Conservation (phyloP, 2,329 filamentous ascomycete species). For the Clarireedia hainanense region DNA sequence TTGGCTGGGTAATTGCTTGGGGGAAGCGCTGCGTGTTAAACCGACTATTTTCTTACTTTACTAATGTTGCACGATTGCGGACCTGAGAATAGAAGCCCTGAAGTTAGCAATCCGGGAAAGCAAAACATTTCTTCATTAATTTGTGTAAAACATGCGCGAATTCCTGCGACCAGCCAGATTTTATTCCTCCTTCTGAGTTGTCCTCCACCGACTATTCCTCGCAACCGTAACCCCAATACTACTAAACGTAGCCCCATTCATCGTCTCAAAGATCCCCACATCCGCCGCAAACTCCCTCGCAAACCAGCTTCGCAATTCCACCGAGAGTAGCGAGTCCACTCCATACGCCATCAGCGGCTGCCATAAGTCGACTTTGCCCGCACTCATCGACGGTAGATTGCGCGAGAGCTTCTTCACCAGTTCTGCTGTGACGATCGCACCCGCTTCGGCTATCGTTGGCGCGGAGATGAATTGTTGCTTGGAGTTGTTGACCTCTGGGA, state of each 20-base stretch:
- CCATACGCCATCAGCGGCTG: slow-evolving; percentile 34
- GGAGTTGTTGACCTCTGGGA: not conserved
- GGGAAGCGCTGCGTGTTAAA: too few relatives aligned
- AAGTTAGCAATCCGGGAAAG: too few relatives aligned
- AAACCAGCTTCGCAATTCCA: slow-evolving; percentile 35
- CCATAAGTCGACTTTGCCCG: slow-evolving; percentile 35
- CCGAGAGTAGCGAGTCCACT: slow-evolving; percentile 22
- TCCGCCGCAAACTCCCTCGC: not conserved
- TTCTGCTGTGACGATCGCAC: slow-evolving; percentile 6
- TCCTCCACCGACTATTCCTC: not conserved
- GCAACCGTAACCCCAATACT: not conserved
- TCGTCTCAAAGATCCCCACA: not conserved
- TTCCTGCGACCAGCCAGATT: not conserved
- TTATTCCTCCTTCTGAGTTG: not conserved
- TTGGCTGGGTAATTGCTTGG: too few relatives aligned
- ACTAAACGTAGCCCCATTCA: not conserved
- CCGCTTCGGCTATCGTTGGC: not conserved
- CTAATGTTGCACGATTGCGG: too few relatives aligned
- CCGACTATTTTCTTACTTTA: too few relatives aligned
- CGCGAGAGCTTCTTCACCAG: slow-evolving; percentile 33
- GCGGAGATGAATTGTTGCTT: not conserved
- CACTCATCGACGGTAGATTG: slow-evolving; percentile 34
- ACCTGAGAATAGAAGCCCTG: too few relatives aligned
- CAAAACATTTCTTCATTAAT: too few relatives aligned
- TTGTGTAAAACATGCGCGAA: too few relatives aligned